Evolutionary conservation across 2,329 filamentous ascomycete species (phyloP).

Genomic region (Elsinoe batatas): DNA sequence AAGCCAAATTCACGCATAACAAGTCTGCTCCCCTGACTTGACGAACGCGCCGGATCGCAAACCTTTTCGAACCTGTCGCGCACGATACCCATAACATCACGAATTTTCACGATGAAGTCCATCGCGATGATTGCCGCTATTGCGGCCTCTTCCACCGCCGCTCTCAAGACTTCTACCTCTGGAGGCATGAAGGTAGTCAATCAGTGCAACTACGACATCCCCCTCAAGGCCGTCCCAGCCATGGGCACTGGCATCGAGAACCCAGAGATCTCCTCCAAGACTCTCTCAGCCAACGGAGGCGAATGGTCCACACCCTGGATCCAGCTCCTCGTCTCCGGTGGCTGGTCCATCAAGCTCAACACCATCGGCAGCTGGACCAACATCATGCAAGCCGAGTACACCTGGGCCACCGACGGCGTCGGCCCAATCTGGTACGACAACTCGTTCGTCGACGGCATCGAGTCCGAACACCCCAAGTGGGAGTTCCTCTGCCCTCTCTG

Average conservation of each 20-base stretch:
- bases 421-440: slow-evolving; percentile 31
- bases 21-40: slow-evolving; percentile 2
- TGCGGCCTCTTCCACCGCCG: slow-evolving; percentile 17
- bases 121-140: slow-evolving; percentile 22
- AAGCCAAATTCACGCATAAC: background rate
- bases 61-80: background rate
- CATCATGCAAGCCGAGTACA: slow-evolving; percentile 32
- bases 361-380: slow-evolving; percentile 20
- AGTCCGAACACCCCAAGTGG: slow-evolving; percentile 30
- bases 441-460: slow-evolving; percentile 28
- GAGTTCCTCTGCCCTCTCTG: slow-evolving; percentile 24
- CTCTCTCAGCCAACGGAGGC: slow-evolving; percentile 18
- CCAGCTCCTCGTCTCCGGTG: slow-evolving; percentile 25
- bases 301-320: slow-evolving; percentile 27
- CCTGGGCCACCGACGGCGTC: slow-evolving; percentile 24
- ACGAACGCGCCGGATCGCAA: slow-evolving; percentile 4
- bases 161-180: slow-evolving; percentile 13
- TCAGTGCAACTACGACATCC: slow-evolving; percentile 25
- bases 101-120: slow-evolving; percentile 18
- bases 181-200: slow-evolving; percentile 25
- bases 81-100: slow-evolving; percentile 7
- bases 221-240: slow-evolving; percentile 24
- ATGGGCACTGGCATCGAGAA: slow-evolving; percentile 20
- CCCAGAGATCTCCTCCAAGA: slow-evolving; percentile 19
- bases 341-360: slow-evolving; percentile 33